Base-by-base conservation (phyloP, 23 red algal species). In the Porphyridium purpureum region DNA sequence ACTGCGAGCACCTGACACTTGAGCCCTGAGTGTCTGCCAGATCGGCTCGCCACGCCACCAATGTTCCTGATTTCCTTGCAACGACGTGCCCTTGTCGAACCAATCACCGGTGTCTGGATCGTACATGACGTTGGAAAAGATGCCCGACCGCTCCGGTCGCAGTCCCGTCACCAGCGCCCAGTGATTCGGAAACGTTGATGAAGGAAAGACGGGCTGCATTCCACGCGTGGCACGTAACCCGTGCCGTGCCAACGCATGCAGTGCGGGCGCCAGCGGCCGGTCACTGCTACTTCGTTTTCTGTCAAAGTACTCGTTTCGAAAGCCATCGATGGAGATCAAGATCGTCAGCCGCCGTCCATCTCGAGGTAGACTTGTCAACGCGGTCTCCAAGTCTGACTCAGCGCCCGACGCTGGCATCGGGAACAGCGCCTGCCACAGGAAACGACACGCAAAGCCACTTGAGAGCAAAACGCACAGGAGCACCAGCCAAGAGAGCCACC, bases 171-270 rank as follows among this genome's bases (percentile, higher is more conserved):
- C 64, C 2, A 85, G 27, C 17, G 69, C 20, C 80, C 64, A 72
- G 32, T 85, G 80, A 53, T 85, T 85, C 1, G 80, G 80, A 2
- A 76, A 85, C 1, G 80, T 85, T 25, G 59, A 66, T 0, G 59
- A 56, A 2, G 80, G 80, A 50, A 85, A 52, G 31, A 85, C 80
- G 2, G 80, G 80, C 59, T 85, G 49, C 70, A 85, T 73, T n/a
- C 70, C 57, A 4, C 41, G 32, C 4, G 57, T 33, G 4, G 80
- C 80, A 2, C 49, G 54, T 3, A 85, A 54, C 7, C 80, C 80
- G 1, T 47, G 11, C n/a, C 26, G 49, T 7, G 69, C 69, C 24
- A 85, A 0, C 5, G 21, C 50, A 30, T 42, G 33, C 7, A 85
- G 35, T 11, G 51, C 67, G 47, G 80, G 80, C 2, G 80, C 67